A percentile compares a stretch with the other conserved stretches of the same genome.
Conservation (phyloP, 345 rosid genomes). For the Gynandropsis gynandra region DNA sequence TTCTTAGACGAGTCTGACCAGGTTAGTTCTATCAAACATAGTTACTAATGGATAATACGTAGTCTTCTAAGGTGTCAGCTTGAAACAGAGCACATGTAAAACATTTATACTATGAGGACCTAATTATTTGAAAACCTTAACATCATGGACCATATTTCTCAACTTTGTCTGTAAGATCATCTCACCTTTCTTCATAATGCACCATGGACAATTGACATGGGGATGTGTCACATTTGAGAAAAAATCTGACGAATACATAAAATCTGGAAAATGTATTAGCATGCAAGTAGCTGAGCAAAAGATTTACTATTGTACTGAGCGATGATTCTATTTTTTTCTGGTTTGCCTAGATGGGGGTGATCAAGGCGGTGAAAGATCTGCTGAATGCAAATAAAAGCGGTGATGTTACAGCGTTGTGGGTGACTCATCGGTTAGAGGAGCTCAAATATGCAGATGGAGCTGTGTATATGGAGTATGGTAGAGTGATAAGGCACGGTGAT, state of each 20-base stretch:
- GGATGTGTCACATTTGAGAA: not conserved
- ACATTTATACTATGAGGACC: too few species aligned
- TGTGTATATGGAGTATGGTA: slow-evolving; percentile 81
- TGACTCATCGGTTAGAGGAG: slow-evolving; percentile 90
- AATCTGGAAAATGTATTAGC: not conserved
- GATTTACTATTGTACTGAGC: not conserved
- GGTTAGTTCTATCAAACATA: slow-evolving; percentile 29
- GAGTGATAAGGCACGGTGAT: slow-evolving; percentile 54
- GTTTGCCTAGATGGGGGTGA: slow-evolving; percentile 59
- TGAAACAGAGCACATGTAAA: too few species aligned
- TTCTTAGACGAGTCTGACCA: slow-evolving; percentile 83
- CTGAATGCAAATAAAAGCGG: slow-evolving; percentile 42
- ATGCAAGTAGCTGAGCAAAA: not conserved
- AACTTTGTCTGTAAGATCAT: too few species aligned
- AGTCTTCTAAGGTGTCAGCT: too few species aligned
- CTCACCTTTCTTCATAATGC: too few species aligned
- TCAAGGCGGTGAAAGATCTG: slow-evolving; percentile 63
- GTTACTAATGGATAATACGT: not conserved
- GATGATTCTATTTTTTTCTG: slow-evolving; percentile 11
- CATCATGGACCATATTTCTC: too few species aligned
- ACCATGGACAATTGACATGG: too few species aligned
- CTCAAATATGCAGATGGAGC: slow-evolving; percentile 86
- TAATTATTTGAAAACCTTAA: too few species aligned
- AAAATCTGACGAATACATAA: not conserved
- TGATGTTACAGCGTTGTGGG: slow-evolving; percentile 84